Evolutionary conservation across 306 rosid genomes (phyloP), one percentile per base, ranked within the genome.

Genomic region (Castanea crenata): DNA sequence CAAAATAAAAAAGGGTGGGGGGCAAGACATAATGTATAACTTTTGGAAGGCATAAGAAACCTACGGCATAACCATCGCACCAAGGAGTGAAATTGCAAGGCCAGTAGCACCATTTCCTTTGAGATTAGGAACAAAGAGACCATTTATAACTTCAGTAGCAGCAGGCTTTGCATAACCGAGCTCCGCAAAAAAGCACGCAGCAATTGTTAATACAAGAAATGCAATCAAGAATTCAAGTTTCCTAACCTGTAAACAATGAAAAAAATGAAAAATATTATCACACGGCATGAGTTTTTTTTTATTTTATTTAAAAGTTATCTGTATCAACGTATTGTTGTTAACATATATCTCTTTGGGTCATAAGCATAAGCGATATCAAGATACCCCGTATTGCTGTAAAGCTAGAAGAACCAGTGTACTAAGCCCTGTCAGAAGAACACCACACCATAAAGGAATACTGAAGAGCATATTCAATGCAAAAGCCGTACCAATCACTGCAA

Each of bases 61-160:
- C 3, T 89, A 95, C 98, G 99, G 98, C 99, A 95, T 95, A 89
- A 95, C 99, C 99, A 95, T 93, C 79, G 98, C 99, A 58, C 99
- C 99, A 4, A 95, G 98, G 69, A 95, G 98, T 57, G 99, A 95
- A 88, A 95, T 93, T 34, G 99, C 99, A 79, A 95, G 97, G 76
- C 99, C 99, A 57, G 92, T 89, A 59, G 99, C 96, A 70, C 98
- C 98, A 83, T 61, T 89, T 76, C 97, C 99, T 80, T 89, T 91
- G 74, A 95, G 93, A 84, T 91, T 83, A 32, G 99, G 99, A 78
- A 90, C 87, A 83, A 93, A 93, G 74, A 93, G 95, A 71, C 98
- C 98, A 4, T 81, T 55, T 64, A 92, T 5, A 82, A 93, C 91
- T 84, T 93, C 98, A 65, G 83, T 77, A 15, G 88, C 88, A 62